These are phyloP conservation scores for Penicillium sp. DNA, from an alignment of 2,329 filamentous ascomycete species.

Conservation along the genomic window DNA sequence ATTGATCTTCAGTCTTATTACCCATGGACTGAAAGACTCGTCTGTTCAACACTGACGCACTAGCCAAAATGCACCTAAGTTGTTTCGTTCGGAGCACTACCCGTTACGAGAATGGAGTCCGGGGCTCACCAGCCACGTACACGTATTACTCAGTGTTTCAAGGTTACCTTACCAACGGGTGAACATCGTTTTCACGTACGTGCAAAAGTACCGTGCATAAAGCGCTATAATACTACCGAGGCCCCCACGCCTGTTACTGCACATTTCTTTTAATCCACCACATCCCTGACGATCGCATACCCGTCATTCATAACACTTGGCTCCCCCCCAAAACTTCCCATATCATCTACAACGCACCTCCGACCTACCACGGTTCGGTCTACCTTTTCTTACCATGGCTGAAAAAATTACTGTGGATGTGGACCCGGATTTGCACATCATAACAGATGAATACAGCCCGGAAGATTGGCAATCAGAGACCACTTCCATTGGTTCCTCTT, in stretches of 20 bases:
- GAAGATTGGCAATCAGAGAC: slow-evolving; percentile 19
- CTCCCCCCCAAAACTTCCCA: not conserved
- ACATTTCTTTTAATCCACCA: not conserved
- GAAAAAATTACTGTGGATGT: not conserved
- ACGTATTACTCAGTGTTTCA: not conserved
- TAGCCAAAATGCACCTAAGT: no score
- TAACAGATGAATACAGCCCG: not conserved
- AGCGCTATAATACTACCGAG: not conserved
- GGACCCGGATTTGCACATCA: not conserved
- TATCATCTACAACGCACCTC: not conserved
- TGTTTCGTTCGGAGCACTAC: not conserved
- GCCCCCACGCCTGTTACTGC: not conserved
- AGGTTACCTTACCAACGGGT: not conserved
- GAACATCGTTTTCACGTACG: not conserved
- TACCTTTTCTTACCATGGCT: not conserved
- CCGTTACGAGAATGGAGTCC: not conserved
- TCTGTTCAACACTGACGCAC: no score
- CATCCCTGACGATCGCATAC: not conserved
- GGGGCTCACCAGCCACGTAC: no score
- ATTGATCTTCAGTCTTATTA: no score
- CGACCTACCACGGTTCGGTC: not conserved
- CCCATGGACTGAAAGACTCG: no score
- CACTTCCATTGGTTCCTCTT: slow-evolving; percentile 25
- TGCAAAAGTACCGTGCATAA: not conserved
- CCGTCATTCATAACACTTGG: not conserved